Conservation (phyloP, 768 basidiomycete genomes). For the Amanita pallidorosea region DNA sequence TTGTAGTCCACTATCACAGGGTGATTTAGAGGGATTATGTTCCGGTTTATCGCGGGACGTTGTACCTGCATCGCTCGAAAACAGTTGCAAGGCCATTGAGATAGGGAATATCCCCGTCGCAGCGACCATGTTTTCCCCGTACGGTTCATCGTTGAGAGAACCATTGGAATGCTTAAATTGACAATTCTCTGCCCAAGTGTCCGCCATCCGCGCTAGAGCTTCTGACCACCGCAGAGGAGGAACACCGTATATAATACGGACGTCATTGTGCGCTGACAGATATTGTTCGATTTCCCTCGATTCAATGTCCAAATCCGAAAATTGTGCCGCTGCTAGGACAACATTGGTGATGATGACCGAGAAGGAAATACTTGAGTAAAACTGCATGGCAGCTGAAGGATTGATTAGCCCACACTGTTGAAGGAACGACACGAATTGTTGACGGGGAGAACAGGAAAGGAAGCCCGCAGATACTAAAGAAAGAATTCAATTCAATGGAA, state of each 20-base stretch:
- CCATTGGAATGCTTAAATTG: slow-evolving; percentile 37
- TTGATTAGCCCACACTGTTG: too few species aligned
- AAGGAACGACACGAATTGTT: too few species aligned
- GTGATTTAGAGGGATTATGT: too few species aligned
- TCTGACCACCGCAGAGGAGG: slow-evolving; percentile 36
- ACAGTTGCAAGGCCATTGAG: slow-evolving; percentile 30
- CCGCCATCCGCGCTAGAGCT: slow-evolving; percentile 34
- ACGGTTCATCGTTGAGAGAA: slow-evolving; percentile 26
- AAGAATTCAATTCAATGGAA: background rate
- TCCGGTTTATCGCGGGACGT: background rate
- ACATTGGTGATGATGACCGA: too few species aligned
- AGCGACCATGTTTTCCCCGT: slow-evolving; percentile 47
- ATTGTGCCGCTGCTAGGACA: too few species aligned
- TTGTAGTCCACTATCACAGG: slow-evolving; percentile 25
- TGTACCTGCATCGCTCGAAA: slow-evolving; percentile 39
- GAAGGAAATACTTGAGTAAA: too few species aligned
- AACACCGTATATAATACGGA: slow-evolving; percentile 33
- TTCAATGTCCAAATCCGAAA: background rate
- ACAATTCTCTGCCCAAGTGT: slow-evolving; percentile 40
- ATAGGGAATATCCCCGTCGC: slow-evolving; percentile 38
- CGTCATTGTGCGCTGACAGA: slow-evolving; percentile 25
- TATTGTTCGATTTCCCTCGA: slow-evolving; percentile 19
- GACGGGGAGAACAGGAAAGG: background rate
- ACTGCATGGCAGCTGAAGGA: too few species aligned
- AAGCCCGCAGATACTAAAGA: background rate